Evolutionary conservation across 2,329 filamentous ascomycete genomes (phyloP).

Genomic region (Epichloe sylvatica): DNA sequence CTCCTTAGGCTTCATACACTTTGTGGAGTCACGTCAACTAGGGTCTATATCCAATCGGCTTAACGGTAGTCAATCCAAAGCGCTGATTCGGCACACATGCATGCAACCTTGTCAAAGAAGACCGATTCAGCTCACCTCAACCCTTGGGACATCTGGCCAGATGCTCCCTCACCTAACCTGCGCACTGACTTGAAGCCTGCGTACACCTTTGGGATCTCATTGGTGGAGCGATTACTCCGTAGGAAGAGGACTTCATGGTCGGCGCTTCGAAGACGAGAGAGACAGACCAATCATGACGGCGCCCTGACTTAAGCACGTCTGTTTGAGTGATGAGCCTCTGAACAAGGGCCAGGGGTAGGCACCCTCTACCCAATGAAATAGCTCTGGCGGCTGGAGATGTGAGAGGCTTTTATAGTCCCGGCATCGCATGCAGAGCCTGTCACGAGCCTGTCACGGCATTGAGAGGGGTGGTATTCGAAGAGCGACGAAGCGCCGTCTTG

Average conservation of each 20-base stretch:
- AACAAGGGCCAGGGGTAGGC: not conserved
- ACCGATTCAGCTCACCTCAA: not conserved
- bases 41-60: too few relatives aligned
- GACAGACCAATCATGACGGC: slow-evolving; percentile 15
- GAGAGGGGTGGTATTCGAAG: not conserved
- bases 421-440: slow-evolving; percentile 1
- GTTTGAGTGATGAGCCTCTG: slow-evolving; percentile 1
- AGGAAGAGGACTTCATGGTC: slow-evolving; percentile 9
- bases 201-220: slow-evolving; percentile 9
- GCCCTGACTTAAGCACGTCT: not conserved
- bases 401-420: not conserved
- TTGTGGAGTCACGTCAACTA: too few relatives aligned
- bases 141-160: not conserved
- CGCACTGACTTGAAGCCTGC: too few relatives aligned
- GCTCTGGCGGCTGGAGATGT: not conserved
- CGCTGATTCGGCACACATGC: not conserved
- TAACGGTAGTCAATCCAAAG: too few relatives aligned
- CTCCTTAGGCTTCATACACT: too few relatives aligned
- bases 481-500: not conserved
- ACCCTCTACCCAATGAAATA: not conserved
- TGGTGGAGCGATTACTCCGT: slow-evolving; percentile 11
- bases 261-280: slow-evolving; percentile 16
- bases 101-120: not conserved
- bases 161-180: not conserved
- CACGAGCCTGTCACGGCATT: slow-evolving; percentile 1